Conservation (phyloP, 257 asterid genomes). For the Primulina eburnea region DNA sequence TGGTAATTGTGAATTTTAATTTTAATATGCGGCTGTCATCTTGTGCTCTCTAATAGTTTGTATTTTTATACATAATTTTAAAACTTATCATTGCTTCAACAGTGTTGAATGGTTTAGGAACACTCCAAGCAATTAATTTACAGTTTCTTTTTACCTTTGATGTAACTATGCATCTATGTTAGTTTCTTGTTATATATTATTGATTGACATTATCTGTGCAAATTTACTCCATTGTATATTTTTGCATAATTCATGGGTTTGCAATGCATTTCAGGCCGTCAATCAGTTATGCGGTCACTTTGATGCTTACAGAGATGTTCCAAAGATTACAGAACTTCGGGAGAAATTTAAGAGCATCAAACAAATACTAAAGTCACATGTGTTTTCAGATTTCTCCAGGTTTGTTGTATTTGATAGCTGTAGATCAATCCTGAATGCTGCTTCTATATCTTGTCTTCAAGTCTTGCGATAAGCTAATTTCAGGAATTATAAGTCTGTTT, state of each 20-base stretch:
- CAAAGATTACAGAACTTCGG: slow-evolving; percentile 87
- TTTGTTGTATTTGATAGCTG: slow-evolving; percentile 30
- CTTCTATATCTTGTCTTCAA: slow-evolving; percentile 8
- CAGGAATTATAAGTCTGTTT: neutral
- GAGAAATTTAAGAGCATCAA: slow-evolving; percentile 93
- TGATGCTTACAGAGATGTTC: slow-evolving; percentile 92
- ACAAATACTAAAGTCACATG: slow-evolving; percentile 88
- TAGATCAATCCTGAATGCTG: slow-evolving; percentile 15
- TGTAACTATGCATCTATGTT: neutral
- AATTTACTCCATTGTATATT: slow-evolving; percentile 24
- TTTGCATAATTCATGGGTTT: slow-evolving; percentile 23
- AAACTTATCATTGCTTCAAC: neutral
- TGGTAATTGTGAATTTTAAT: neutral
- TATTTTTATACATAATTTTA: neutral
- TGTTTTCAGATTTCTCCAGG: slow-evolving; percentile 97
- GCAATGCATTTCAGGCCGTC: slow-evolving; percentile 72
- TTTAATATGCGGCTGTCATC: neutral
- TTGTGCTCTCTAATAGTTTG: neutral
- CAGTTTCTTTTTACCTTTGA: neutral
- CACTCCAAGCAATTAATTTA: neutral
- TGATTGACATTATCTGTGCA: slow-evolving; percentile 8
- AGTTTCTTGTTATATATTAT: neutral
- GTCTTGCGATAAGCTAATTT: slow-evolving; percentile 4
- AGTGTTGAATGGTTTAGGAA: neutral
- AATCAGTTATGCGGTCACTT: slow-evolving; percentile 94